Percentiles rank a stretch among this genome's conserved stretches.
These are phyloP conservation scores for Rhizopogon vulgaris DNA, from an alignment of 768 basidiomycete species.

Conservation along the genomic window DNA sequence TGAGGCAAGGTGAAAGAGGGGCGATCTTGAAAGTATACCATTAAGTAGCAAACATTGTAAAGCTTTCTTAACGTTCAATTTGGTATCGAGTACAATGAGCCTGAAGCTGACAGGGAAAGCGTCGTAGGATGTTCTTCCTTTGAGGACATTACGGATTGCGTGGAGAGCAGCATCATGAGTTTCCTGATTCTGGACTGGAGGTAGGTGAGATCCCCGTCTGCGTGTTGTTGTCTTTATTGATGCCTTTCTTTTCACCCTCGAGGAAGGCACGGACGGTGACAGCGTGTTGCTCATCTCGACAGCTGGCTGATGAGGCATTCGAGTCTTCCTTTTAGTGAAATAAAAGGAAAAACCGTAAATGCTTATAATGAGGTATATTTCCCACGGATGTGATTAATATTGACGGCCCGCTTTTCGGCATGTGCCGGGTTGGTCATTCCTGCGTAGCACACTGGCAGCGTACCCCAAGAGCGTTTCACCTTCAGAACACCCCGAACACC, in stretches of 20 bases:
- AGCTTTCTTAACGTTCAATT: constrained; percentile 93
- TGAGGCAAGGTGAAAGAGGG: neutral
- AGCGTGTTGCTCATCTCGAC: constrained; percentile 36
- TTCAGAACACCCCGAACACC: neutral
- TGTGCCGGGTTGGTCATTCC: neutral
- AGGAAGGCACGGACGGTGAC: constrained; percentile 40
- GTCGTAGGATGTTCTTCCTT: constrained; percentile 84
- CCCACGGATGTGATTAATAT: neutral
- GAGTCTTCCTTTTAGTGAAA: neutral
- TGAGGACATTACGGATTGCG: constrained; percentile 77
- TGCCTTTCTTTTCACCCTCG: constrained; percentile 45
- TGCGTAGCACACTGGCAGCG: constrained; percentile 4
- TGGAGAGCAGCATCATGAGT: constrained; percentile 64
- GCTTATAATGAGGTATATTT: constrained; percentile 2
- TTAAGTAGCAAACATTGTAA: constrained; percentile 82
- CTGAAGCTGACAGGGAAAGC: constrained; percentile 96
- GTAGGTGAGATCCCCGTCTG: constrained; percentile 53
- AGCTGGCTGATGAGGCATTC: neutral
- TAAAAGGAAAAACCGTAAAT: neutral
- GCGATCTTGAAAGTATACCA: constrained; percentile 33
- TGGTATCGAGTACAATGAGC: constrained; percentile 93
- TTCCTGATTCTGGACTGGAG: constrained; percentile 45
- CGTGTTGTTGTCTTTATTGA: constrained; percentile 57
- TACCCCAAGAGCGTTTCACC: neutral
- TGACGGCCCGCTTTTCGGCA: neutral